These are phyloP conservation scores for Aspergillus brunneoviolaceus DNA, from an alignment of 2,329 filamentous ascomycete genomes.

Conservation along the genomic window DNA sequence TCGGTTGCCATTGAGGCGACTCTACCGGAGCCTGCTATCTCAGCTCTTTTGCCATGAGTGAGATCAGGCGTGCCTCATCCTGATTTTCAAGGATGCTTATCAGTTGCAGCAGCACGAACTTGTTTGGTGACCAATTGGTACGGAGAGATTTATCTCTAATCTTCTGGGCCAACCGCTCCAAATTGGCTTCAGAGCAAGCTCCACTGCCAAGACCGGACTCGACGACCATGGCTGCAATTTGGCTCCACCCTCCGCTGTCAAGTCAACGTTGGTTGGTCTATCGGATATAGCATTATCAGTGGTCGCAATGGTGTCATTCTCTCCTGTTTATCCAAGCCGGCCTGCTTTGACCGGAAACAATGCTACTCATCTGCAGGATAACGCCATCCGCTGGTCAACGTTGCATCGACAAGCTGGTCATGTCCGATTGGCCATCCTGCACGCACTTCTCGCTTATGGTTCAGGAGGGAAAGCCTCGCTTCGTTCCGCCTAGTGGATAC, in stretches of 20 bases:
- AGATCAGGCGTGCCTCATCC: background rate
- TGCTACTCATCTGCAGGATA: background rate
- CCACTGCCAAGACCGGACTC: background rate
- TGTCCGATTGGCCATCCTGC: background rate
- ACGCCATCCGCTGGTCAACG: background rate
- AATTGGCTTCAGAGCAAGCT: constrained; percentile 7
- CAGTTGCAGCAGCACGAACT: background rate
- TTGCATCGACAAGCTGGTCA: background rate
- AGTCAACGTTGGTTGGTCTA: background rate
- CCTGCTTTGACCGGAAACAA: too few species aligned
- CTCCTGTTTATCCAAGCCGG: background rate
- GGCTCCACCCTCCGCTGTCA: background rate
- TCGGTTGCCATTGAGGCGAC: background rate
- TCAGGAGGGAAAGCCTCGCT: background rate
- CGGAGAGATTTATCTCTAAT: background rate
- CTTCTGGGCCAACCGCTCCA: background rate
- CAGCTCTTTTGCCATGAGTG: background rate
- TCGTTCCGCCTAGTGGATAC: background rate
- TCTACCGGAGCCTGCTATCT: background rate
- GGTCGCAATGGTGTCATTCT: constrained; percentile 8
- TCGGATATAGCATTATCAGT: constrained; percentile 6
- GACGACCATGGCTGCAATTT: background rate
- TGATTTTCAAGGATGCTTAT: background rate
- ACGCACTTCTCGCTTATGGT: background rate
- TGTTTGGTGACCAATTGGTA: background rate